phyloP scores from a whole-genome alignment of 1,284 basidiomycete genomes.

The Puccinia polysora region DNA sequence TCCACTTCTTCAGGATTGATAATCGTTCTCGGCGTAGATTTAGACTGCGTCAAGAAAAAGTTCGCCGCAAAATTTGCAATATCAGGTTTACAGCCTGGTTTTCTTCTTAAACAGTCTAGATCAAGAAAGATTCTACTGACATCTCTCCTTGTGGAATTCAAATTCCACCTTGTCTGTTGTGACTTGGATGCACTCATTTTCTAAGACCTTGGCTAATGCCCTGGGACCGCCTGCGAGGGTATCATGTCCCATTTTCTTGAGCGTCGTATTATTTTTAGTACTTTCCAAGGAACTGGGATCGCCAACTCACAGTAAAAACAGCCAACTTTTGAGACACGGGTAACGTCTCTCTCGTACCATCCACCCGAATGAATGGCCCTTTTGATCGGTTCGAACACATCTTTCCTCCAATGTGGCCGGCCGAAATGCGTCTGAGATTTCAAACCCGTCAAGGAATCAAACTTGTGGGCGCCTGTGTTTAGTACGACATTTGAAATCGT shows the following conservation, averaged over 20 bases:
- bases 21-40: too few relatives aligned
- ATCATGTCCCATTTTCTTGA: too few relatives aligned
- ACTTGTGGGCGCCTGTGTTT: slow-evolving; percentile 60
- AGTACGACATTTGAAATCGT: slow-evolving; percentile 85
- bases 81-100: too few relatives aligned
- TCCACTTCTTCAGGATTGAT: too few relatives aligned
- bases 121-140: slow-evolving; percentile 14
- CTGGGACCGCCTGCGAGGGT: slow-evolving; percentile 58
- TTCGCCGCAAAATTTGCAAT: too few relatives aligned
- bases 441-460: slow-evolving; percentile 77
- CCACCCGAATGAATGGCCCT: slow-evolving; percentile 11
- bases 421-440: slow-evolving; percentile 79
- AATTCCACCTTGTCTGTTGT: slow-evolving; percentile 63
- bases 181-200: slow-evolving; percentile 63
- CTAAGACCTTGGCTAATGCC: slow-evolving; percentile 66
- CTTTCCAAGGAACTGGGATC: neutral
- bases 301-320: slow-evolving; percentile 54
- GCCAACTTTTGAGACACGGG: slow-evolving; percentile 69
- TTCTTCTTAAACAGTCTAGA: too few relatives aligned
- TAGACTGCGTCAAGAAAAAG: too few relatives aligned
- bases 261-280: too few relatives aligned
- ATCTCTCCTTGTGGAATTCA: slow-evolving; percentile 66
- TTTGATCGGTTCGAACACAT: slow-evolving; percentile 28
- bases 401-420: slow-evolving; percentile 71
- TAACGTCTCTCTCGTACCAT: slow-evolving; percentile 45